Conservation (phyloP, 2,329 filamentous ascomycete genomes). For the Orbilia quercus region DNA sequence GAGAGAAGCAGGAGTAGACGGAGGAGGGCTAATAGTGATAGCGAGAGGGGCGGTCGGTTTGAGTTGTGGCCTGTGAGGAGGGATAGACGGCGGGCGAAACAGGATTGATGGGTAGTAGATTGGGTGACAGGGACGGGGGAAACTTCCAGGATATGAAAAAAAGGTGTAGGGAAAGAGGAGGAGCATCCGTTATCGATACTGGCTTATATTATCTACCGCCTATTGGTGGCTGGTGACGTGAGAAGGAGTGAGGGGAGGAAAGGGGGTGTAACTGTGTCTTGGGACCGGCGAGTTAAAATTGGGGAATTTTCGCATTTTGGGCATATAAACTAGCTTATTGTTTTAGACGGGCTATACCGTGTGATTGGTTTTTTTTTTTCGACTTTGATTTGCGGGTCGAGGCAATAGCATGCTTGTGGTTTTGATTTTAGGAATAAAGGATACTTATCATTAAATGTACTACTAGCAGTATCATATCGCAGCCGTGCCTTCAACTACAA, state of each 20-base stretch:
- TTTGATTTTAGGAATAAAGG: conserved; percentile 15
- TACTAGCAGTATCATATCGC: conserved; percentile 10
- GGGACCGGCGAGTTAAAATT: neutral
- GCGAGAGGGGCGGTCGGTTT: conserved; percentile 4
- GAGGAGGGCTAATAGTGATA: conserved; percentile 20
- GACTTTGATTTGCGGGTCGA: neutral
- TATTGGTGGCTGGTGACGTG: conserved; percentile 5
- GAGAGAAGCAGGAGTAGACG: conserved; percentile 25
- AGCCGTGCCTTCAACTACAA: conserved; percentile 27
- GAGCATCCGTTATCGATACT: conserved; percentile 56
- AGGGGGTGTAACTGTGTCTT: conserved; percentile 2
- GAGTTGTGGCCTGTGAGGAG: conserved; percentile 38
- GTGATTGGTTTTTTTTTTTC: conserved; percentile 5
- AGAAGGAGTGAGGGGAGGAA: neutral
- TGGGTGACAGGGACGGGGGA: conserved; percentile 3
- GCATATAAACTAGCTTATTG: conserved; percentile 28
- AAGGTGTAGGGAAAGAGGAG: conserved; percentile 25
- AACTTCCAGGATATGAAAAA: neutral
- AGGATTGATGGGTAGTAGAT: conserved; percentile 23
- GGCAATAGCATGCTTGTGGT: neutral
- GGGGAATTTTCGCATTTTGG: neutral
- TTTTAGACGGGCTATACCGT: conserved; percentile 12
- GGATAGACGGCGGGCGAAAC: conserved; percentile 39
- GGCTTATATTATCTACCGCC: conserved; percentile 21
- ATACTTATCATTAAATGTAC: conserved; percentile 13